Conservation (phyloP, 2,329 filamentous ascomycete genomes). For the Ophiosphaerella korrae region DNA sequence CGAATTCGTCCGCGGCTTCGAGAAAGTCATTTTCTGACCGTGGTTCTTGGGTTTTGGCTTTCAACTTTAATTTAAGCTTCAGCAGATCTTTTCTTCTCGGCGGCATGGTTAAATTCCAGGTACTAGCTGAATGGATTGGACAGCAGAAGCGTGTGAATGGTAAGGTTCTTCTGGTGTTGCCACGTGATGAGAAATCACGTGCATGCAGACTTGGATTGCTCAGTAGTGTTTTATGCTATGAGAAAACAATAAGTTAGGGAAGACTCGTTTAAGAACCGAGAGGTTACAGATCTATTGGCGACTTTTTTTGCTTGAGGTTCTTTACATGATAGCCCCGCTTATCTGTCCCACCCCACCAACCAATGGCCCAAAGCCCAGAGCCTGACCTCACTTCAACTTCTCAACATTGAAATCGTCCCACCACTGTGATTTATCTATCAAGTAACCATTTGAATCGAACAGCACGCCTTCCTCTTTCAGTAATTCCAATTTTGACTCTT, state of each 20-base stretch:
- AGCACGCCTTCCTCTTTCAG: conserved; percentile 67
- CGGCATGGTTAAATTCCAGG: conserved; percentile 22
- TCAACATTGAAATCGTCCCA: conserved; percentile 52
- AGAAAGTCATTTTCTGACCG: conserved; percentile 71
- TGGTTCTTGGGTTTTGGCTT: conserved; percentile 53
- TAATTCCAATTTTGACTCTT: conserved; percentile 67
- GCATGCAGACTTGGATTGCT: background rate
- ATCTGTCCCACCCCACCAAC: conserved; percentile 18
- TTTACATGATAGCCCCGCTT: conserved; percentile 16
- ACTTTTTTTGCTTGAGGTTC: conserved; percentile 1
- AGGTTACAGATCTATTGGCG: background rate
- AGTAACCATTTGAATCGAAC: conserved; percentile 64
- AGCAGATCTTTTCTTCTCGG: conserved; percentile 39
- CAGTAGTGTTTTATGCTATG: background rate
- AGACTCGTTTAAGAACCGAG: too few relatives aligned
- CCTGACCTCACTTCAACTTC: conserved; percentile 23
- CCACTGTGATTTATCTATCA: conserved; percentile 56
- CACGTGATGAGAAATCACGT: background rate
- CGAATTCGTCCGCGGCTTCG: conserved; percentile 69
- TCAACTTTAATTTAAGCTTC: conserved; percentile 38
- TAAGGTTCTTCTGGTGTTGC: background rate
- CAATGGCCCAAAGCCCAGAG: background rate
- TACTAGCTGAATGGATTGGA: background rate
- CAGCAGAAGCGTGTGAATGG: background rate
- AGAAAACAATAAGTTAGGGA: too few relatives aligned